These are phyloP conservation scores for Alternaria ventricosa DNA, from an alignment of 2,329 filamentous ascomycete genomes.

Conservation along the genomic window DNA sequence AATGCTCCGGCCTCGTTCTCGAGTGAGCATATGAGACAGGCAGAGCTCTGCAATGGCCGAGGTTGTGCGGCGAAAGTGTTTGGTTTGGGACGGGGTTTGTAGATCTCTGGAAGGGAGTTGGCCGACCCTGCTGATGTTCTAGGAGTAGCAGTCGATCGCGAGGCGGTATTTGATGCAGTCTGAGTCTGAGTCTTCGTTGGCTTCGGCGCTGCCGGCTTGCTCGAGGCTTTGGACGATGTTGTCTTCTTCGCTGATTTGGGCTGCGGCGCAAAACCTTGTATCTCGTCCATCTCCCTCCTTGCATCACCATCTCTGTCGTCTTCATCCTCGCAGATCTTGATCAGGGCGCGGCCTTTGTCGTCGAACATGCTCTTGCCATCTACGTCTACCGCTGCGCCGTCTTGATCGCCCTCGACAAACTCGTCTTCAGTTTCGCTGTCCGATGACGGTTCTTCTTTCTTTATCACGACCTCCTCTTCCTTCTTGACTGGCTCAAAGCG, in stretches of 20 bases:
- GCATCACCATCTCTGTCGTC: slow-evolving; percentile 50
- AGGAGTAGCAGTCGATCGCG: background rate
- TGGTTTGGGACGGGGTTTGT: background rate
- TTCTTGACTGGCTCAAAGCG: slow-evolving; percentile 66
- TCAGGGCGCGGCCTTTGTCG: slow-evolving; percentile 67
- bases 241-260: slow-evolving; percentile 8
- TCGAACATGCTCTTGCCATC: slow-evolving; percentile 71
- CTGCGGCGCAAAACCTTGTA: slow-evolving; percentile 57
- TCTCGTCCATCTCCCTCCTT: slow-evolving; percentile 69
- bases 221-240: background rate
- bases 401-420: slow-evolving; percentile 40
- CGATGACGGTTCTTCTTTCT: slow-evolving; percentile 43
- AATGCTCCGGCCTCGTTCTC: slow-evolving; percentile 62
- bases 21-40: slow-evolving; percentile 72
- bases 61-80: background rate
- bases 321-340: slow-evolving; percentile 79
- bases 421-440: slow-evolving; percentile 48
- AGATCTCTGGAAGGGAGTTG: background rate
- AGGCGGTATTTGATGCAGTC: background rate
- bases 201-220: background rate
- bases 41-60: background rate
- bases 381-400: slow-evolving; percentile 66
- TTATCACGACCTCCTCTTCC: slow-evolving; percentile 51
- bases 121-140: background rate
- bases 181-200: background rate